Evolutionary conservation across 1,284 basidiomycete species (phyloP).

Genomic region (Microbotryum saponariae): DNA sequence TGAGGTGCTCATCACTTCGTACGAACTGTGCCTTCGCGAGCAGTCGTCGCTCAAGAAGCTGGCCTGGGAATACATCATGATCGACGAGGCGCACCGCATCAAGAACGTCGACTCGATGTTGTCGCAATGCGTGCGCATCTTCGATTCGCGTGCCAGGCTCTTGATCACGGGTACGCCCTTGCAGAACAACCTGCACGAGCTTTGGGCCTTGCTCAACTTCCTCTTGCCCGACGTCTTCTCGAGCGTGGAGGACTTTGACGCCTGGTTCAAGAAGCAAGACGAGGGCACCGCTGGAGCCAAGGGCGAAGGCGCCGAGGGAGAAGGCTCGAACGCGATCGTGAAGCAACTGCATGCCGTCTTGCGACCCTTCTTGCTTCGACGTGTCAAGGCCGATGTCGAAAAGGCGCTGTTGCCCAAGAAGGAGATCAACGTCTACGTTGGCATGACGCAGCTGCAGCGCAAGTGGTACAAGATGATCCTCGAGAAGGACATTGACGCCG

Average conservation of each 20-base stretch:
- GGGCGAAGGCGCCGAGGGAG: slow-evolving; percentile 32
- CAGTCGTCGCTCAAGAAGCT: slow-evolving; percentile 87
- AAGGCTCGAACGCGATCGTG: slow-evolving; percentile 78
- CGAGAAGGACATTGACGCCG: slow-evolving; percentile 98
- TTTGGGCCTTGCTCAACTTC: slow-evolving; percentile 64
- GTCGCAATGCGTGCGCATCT: slow-evolving; percentile 87
- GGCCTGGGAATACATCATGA: slow-evolving; percentile 95
- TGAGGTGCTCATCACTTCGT: slow-evolving; percentile 91
- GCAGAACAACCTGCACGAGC: slow-evolving; percentile 90
- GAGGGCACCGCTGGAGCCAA: slow-evolving; percentile 15
- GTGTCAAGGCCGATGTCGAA: slow-evolving; percentile 97
- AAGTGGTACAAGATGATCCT: slow-evolving; percentile 95
- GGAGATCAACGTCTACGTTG: slow-evolving; percentile 98
- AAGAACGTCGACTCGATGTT: slow-evolving; percentile 98
- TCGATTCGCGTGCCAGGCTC: slow-evolving; percentile 77
- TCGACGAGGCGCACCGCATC: slow-evolving; percentile 98
- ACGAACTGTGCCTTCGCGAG: slow-evolving; percentile 96
- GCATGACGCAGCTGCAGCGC: slow-evolving; percentile 94
- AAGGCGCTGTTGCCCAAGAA: slow-evolving; percentile 95
- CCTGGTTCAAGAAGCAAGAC: slow-evolving; percentile 67
- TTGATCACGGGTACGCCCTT: slow-evolving; percentile 96
- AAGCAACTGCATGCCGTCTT: slow-evolving; percentile 97
- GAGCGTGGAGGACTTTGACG: slow-evolving; percentile 53
- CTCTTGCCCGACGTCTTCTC: slow-evolving; percentile 46
- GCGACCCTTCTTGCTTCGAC: slow-evolving; percentile 83